These are phyloP conservation scores for Clavariopsis aquatica DNA, from an alignment of 495 filamentous ascomycete genomes.

Conservation along the genomic window DNA sequence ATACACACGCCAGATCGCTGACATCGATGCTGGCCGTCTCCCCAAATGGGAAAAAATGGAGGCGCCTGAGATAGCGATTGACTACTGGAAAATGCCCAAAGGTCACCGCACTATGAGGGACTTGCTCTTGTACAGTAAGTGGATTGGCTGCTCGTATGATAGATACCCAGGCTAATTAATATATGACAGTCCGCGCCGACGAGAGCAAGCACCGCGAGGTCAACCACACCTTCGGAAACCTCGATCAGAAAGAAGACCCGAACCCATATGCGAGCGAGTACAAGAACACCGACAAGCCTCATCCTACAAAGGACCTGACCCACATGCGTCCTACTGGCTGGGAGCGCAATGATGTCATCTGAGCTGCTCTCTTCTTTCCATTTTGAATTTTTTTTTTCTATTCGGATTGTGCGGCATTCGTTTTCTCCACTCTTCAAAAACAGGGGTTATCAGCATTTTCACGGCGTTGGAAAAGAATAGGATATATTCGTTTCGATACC, in stretches of 20 bases:
- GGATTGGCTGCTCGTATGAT: background rate
- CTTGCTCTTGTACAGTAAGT: constrained; percentile 68
- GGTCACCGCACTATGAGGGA: constrained; percentile 79
- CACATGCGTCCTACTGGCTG: constrained; percentile 70
- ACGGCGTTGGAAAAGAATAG: background rate
- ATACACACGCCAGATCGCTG: constrained; percentile 82
- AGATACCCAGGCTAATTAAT: background rate
- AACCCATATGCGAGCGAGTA: constrained; percentile 86
- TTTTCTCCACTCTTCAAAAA: constrained; percentile 16
- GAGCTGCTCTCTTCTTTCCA: background rate
- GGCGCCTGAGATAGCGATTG: constrained; percentile 83
- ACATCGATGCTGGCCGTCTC: constrained; percentile 79
- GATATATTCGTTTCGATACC: background rate
- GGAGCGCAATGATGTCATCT: constrained; percentile 78
- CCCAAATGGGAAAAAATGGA: constrained; percentile 78
- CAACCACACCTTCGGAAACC: constrained; percentile 89
- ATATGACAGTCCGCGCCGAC: constrained; percentile 67
- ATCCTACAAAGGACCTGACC: constrained; percentile 70
- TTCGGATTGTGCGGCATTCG: background rate
- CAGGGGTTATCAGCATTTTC: background rate
- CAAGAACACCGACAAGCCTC: constrained; percentile 61
- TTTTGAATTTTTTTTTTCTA: background rate
- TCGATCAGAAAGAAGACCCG: constrained; percentile 78
- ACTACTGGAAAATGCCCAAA: constrained; percentile 93
- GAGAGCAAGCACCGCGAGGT: constrained; percentile 97